Conservation (phyloP, 73 alveolate genomes). For the Symbiodinium pilosum region DNA sequence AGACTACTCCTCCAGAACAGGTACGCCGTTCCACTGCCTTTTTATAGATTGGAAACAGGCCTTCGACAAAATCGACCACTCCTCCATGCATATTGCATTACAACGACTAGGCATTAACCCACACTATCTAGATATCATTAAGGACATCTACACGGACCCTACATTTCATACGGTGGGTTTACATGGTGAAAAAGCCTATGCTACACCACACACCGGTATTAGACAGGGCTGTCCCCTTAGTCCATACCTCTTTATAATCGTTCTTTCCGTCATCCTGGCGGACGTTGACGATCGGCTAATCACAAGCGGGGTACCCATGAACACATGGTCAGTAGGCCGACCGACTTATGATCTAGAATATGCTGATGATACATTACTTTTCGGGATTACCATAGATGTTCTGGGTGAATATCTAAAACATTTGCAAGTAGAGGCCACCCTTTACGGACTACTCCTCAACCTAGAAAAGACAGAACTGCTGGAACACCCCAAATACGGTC, state of each 20-base stretch:
- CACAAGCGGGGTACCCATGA: no score
- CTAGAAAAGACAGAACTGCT: no score
- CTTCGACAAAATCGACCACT: not conserved
- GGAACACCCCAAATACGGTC: no score
- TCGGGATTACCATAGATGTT: not conserved
- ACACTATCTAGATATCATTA: not conserved
- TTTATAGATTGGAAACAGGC: not conserved
- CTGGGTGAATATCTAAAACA: not conserved
- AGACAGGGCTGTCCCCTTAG: not conserved
- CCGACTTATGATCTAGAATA: not conserved
- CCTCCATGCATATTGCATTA: no score
- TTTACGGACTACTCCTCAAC: no score
- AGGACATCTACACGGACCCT: not conserved
- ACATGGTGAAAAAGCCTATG: no score
- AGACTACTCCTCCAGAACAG: not conserved
- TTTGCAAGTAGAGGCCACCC: no score
- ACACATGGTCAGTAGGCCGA: not conserved
- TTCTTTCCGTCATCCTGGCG: not conserved
- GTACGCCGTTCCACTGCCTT: not conserved
- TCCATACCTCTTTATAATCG: not conserved
- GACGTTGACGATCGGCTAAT: not conserved
- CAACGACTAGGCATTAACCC: no score
- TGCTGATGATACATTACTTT: not conserved
- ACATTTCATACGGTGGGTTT: not conserved
- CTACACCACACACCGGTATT: not conserved